Percentiles rank a stretch among this genome's conserved stretches.
phyloP scores from a whole-genome alignment of 495 filamentous ascomycete genomes.

The Aspergillus nidulans region DNA sequence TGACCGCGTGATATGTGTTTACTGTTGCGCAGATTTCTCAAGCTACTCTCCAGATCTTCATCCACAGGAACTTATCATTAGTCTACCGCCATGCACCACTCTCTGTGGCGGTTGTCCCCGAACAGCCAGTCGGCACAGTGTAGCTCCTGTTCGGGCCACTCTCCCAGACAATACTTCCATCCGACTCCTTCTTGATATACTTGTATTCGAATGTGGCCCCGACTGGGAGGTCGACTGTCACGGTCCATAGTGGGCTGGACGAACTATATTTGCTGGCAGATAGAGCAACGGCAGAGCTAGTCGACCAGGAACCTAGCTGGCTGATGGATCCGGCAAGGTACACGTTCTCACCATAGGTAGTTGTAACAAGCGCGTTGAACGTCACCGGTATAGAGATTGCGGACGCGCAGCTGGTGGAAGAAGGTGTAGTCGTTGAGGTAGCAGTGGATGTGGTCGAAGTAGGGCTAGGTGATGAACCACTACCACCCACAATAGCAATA shows the following conservation, averaged over 20 bases:
- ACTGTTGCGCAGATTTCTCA: too few relatives aligned
- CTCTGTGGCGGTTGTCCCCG: background rate
- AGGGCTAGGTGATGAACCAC: too few relatives aligned
- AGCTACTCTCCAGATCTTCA: too few relatives aligned
- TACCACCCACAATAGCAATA: conserved; percentile 23
- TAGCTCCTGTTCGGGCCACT: conserved; percentile 54
- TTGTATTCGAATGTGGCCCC: conserved; percentile 59
- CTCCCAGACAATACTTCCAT: conserved; percentile 56
- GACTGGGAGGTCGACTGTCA: conserved; percentile 40
- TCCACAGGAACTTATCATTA: background rate
- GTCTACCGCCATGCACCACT: background rate
- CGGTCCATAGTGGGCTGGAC: conserved; percentile 54
- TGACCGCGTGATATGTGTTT: too few relatives aligned
- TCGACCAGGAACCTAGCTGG: conserved; percentile 51
- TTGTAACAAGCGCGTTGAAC: conserved; percentile 49
- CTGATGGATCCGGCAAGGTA: conserved; percentile 50
- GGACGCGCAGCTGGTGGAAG: conserved; percentile 2
- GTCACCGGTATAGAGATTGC: conserved; percentile 48
- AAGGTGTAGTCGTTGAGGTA: background rate
- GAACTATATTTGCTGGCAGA: conserved; percentile 41
- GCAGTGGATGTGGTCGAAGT: background rate
- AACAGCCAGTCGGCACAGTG: conserved; percentile 45
- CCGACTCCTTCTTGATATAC: conserved; percentile 51
- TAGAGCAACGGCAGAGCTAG: conserved; percentile 42
- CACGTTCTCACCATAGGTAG: conserved; percentile 54